Conservation (phyloP, 306 rosid species). For the Cicer pinnatifidum region DNA sequence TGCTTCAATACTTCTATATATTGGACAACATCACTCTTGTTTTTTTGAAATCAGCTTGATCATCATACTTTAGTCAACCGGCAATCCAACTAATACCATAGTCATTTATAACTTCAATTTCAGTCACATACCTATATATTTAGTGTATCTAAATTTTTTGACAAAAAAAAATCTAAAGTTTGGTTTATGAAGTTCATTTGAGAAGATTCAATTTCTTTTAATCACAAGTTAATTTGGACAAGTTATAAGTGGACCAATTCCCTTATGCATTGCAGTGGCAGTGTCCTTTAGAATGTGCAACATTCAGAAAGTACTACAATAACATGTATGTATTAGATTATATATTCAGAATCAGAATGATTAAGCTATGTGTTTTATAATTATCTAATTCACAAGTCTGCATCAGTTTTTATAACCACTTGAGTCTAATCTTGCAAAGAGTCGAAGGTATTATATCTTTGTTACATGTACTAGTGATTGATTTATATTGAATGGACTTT, state of each 20-base stretch:
- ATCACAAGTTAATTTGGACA: constrained; percentile 2
- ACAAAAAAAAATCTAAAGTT: not conserved
- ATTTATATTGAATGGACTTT: constrained; percentile 41
- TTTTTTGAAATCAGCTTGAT: too few relatives aligned
- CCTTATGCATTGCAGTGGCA: constrained; percentile 12
- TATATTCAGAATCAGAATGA: constrained; percentile 4
- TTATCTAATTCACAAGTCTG: not conserved
- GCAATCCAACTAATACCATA: too few relatives aligned
- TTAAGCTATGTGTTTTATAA: constrained; percentile 22
- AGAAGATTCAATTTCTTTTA: not conserved
- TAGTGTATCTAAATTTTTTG: not conserved
- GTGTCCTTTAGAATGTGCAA: constrained; percentile 36
- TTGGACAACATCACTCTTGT: too few relatives aligned
- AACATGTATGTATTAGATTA: constrained; percentile 12
- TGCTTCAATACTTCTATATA: too few relatives aligned
- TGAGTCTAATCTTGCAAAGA: not conserved
- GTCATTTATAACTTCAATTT: too few relatives aligned
- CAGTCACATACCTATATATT: not conserved
- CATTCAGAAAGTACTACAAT: constrained; percentile 21
- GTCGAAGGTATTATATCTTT: not conserved
- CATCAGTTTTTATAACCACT: constrained; percentile 3
- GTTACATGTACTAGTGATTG: constrained; percentile 1
- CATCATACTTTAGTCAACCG: too few relatives aligned
- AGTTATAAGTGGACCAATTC: constrained; percentile 17
- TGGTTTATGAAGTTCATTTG: not conserved